phyloP scores from a whole-genome alignment of 2,329 filamentous ascomycete species.

The Fusarium protoensiforme region DNA sequence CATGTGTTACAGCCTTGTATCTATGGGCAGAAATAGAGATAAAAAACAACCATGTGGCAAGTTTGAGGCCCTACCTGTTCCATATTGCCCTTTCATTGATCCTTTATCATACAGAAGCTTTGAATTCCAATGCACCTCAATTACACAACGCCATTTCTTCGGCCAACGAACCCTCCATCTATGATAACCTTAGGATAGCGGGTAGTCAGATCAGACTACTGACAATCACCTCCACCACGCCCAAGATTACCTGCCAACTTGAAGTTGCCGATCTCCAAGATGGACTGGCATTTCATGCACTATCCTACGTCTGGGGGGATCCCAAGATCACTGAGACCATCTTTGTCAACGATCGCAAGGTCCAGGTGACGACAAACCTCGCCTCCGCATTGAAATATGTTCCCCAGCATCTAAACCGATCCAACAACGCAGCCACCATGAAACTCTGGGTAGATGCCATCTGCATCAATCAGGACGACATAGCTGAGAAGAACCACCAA shows the following conservation, averaged over 20 bases:
- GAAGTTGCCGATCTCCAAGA: background rate
- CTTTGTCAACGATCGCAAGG: background rate
- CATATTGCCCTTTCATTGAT: no score
- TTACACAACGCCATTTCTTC: no score
- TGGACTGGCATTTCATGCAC: background rate
- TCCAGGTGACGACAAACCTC: background rate
- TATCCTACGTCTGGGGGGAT: constrained; percentile 9
- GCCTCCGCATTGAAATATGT: background rate
- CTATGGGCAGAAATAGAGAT: no score
- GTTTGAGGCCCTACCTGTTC: no score
- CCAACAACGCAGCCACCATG: background rate
- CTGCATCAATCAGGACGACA: background rate
- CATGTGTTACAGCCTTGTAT: no score
- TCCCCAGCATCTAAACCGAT: background rate
- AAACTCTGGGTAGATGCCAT: background rate
- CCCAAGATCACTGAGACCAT: background rate
- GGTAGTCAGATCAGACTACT: constrained; percentile 6
- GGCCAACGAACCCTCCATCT: background rate
- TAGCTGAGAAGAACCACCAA: background rate
- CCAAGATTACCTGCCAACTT: background rate
- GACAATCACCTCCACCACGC: background rate
- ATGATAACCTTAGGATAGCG: background rate
- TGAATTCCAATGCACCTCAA: no score
- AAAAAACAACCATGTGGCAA: no score
- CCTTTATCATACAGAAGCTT: no score